Evolutionary conservation across 495 filamentous ascomycete genomes (phyloP).

Genomic region (Parmelia sp.): DNA sequence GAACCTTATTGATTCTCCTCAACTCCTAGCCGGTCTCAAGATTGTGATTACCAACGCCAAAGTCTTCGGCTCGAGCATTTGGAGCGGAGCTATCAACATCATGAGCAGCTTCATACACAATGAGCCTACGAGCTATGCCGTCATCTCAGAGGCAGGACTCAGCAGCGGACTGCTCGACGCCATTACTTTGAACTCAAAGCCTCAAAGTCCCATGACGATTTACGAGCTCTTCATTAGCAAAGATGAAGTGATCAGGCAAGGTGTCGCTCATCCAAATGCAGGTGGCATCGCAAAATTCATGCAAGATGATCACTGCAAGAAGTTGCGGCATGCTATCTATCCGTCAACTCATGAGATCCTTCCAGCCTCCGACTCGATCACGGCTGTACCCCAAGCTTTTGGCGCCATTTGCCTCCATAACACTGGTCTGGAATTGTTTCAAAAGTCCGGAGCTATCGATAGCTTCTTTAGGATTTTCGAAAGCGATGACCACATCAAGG

Average conservation of each 20-base stretch:
- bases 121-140: slow-evolving; percentile 93
- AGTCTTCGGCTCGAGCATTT: slow-evolving; percentile 83
- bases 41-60: slow-evolving; percentile 71
- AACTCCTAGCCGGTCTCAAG: slow-evolving; percentile 68
- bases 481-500: slow-evolving; percentile 80
- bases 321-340: slow-evolving; percentile 29
- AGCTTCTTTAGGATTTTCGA: slow-evolving; percentile 93
- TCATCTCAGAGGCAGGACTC: slow-evolving; percentile 89
- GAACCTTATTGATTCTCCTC: slow-evolving; percentile 90
- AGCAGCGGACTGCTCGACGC: slow-evolving; percentile 76
- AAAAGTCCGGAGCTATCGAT: slow-evolving; percentile 71
- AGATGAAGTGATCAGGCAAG: slow-evolving; percentile 10
- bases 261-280: slow-evolving; percentile 5
- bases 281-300: slow-evolving; percentile 10
- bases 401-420: slow-evolving; percentile 91
- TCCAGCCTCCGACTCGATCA: slow-evolving; percentile 77
- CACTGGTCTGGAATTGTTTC: slow-evolving; percentile 81
- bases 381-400: slow-evolving; percentile 75
- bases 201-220: slow-evolving; percentile 24
- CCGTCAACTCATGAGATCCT: slow-evolving; percentile 57
- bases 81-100: slow-evolving; percentile 86
- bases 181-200: slow-evolving; percentile 56
- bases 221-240: slow-evolving; percentile 7
- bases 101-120: slow-evolving; percentile 97
- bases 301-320: slow-evolving; percentile 10